A percentile compares a stretch with the other conserved stretches of the same genome.
Conservation (phyloP, 345 rosid species). For the Gossypioides kirkii region DNA sequence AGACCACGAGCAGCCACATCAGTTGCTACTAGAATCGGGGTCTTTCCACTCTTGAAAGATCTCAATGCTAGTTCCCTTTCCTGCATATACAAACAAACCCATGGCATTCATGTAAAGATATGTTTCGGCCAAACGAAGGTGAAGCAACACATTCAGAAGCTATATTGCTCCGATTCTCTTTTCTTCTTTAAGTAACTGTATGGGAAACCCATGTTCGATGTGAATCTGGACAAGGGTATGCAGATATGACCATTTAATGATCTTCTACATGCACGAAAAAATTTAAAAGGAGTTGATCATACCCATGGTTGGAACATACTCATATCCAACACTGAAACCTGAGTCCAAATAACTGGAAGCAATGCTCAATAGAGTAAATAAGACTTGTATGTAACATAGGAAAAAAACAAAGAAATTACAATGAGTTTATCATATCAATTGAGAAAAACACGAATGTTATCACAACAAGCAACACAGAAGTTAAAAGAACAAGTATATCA, state of each 20-base stretch:
- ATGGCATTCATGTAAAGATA: background rate
- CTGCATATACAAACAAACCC: constrained; percentile 32
- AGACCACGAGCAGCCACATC: constrained; percentile 97
- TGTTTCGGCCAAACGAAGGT: background rate
- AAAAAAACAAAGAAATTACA: background rate
- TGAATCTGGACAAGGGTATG: background rate
- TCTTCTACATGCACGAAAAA: background rate
- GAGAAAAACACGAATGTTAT: background rate
- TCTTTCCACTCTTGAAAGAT: constrained; percentile 82
- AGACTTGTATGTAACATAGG: background rate
- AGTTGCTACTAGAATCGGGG: constrained; percentile 95
- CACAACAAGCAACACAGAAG: background rate
- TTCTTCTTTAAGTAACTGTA: background rate
- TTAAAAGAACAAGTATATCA: background rate
- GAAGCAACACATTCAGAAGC: background rate
- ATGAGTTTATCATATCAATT: background rate
- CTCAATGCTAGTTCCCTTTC: constrained; percentile 89
- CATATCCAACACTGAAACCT: background rate
- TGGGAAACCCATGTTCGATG: background rate
- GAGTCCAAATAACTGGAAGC: background rate
- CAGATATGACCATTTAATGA: background rate
- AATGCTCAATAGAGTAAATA: background rate
- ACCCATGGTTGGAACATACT: background rate
- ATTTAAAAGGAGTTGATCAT: background rate
- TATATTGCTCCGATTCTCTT: background rate